Base-by-base conservation (phyloP, 176 grass and related monocot genomes). In the Dactylis glomerata region DNA sequence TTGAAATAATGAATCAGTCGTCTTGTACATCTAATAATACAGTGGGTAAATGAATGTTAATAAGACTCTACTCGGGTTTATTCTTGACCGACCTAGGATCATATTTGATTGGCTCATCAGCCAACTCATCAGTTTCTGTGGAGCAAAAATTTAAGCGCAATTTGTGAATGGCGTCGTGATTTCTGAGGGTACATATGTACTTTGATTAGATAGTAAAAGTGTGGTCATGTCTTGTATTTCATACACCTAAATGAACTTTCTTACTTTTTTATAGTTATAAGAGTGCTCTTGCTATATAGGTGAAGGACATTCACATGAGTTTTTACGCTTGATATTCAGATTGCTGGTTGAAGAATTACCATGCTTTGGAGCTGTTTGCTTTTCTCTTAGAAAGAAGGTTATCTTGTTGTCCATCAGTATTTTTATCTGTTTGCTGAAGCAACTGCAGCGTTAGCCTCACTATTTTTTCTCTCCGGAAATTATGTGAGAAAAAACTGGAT, bases 321-420 rank as follows among this genome's bases (percentile, higher is more conserved):
- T 86, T 97, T 97, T 79, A n/a, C 92, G 94, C 52, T 85, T 97
- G 76, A 97, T 97, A 74, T 97, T 97, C 74, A 94, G 82, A 82
- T 90, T 92, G 47, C 51, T 97, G 16, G 88, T 97, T 50, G 89
- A 97, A 57, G 82, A 97, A 78, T 54, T 97, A 34, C 94, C 94
- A 40, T 97, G 94, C 85, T 97, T 97, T 89, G 93, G 93, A 75
- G 96, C 96, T 85, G 87, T 98, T 86, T 98, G 89, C 65, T 98
- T 88, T 90, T 98, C 96, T 72, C 87, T 95, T 73, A 91, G 93
- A 89, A 76, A 98, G 73, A 98, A 98, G 96, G 96, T 98, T 83
- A 26, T 32, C 79, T 40, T 69, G 27, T 75, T 86, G n/a, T 51
- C 38, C 80, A 1, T 84, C 3, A 19, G 65, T 15, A 17, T 37